phyloP scores from a whole-genome alignment of 164 flowering plant genomes.

The Chimonanthus praecox region DNA sequence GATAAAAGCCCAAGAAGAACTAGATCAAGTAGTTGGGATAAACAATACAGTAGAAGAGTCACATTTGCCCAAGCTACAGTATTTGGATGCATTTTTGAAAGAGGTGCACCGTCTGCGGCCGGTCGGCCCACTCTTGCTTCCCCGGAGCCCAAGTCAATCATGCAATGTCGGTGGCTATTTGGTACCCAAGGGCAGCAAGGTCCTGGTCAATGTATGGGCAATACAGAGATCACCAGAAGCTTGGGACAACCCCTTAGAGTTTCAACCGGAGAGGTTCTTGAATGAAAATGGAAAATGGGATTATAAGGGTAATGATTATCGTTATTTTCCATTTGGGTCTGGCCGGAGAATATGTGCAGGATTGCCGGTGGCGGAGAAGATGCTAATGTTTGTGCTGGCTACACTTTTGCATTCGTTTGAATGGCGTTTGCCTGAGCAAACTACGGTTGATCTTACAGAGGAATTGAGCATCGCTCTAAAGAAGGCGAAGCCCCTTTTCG shows the following conservation, averaged over 20 bases:
- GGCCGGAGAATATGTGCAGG: constrained; percentile 7
- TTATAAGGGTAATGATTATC: constrained; percentile 3
- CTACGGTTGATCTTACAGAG: not conserved
- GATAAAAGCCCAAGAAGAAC: constrained; percentile 24
- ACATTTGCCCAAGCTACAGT: constrained; percentile 24
- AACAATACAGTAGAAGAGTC: constrained; percentile 20
- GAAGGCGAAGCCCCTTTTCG: not conserved
- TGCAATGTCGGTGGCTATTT: constrained; percentile 1
- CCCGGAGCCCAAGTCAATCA: constrained; percentile 8
- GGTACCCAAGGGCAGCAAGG: not conserved
- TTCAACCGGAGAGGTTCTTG: constrained; percentile 10
- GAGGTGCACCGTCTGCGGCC: constrained; percentile 39
- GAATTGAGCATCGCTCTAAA: not conserved
- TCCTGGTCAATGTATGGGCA: constrained; percentile 8
- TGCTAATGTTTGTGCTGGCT: not conserved
- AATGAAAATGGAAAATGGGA: not conserved
- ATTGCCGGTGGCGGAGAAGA: constrained; percentile 1
- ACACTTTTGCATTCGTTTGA: not conserved
- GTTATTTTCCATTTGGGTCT: constrained; percentile 5
- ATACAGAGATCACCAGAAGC: constrained; percentile 1
- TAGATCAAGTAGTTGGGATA: constrained; percentile 19
- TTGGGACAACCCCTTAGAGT: not conserved
- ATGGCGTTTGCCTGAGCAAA: constrained; percentile 4
- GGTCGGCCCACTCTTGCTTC: constrained; percentile 23
- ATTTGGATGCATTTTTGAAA: constrained; percentile 32